These are phyloP conservation scores for Colletotrichum tropicale DNA, from an alignment of 2,329 filamentous ascomycete genomes.

Conservation along the genomic window DNA sequence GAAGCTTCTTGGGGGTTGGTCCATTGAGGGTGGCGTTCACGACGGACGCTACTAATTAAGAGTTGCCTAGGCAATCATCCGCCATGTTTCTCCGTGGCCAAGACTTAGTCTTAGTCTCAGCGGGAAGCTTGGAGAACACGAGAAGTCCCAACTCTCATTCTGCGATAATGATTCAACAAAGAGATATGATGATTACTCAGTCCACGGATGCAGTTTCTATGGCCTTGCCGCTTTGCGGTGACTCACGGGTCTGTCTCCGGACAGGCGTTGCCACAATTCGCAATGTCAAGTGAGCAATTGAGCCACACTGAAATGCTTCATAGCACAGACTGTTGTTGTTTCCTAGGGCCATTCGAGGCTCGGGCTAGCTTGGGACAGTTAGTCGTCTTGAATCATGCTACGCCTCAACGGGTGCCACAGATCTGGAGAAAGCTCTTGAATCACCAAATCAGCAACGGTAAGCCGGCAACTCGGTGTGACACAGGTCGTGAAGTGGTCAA, in stretches of 20 bases:
- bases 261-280: background rate
- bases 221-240: background rate
- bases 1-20: background rate
- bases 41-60: background rate
- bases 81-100: background rate
- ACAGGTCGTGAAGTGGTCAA: background rate
- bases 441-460: background rate
- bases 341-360: background rate
- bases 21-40: background rate
- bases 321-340: conserved; percentile 9
- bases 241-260: background rate
- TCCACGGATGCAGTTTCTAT: background rate
- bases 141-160: background rate
- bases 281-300: background rate
- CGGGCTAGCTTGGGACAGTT: background rate
- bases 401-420: background rate
- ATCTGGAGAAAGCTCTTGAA: background rate
- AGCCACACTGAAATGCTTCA: background rate
- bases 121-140: background rate
- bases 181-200: background rate
- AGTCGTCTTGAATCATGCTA: background rate
- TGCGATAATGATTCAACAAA: background rate
- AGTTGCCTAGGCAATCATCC: background rate
- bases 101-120: background rate
- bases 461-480: conserved; percentile 8